phyloP scores from a whole-genome alignment of 2,329 filamentous ascomycete species.

The Fusarium sp. region DNA sequence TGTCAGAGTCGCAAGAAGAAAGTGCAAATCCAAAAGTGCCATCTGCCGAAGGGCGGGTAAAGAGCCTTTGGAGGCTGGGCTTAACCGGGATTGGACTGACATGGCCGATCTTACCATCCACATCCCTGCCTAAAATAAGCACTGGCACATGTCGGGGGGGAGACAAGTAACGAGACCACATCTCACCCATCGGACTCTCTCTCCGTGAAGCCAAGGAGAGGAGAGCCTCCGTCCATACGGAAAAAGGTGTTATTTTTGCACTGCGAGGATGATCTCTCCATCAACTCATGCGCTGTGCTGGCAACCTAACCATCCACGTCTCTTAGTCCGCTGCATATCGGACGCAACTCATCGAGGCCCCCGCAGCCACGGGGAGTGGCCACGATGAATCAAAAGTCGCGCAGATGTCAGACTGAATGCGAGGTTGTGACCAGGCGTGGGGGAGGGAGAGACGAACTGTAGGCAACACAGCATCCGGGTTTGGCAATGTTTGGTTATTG shows the following conservation, averaged over 20 bases:
- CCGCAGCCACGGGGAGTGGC: constrained; percentile 15
- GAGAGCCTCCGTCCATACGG: constrained; percentile 1
- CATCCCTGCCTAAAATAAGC: constrained; percentile 36
- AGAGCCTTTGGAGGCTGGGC: constrained; percentile 18
- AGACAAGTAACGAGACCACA: constrained; percentile 27
- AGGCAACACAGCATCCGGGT: constrained; percentile 5
- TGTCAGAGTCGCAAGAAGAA: constrained; percentile 12
- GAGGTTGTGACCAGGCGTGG: neutral
- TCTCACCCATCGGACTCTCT: constrained; percentile 23
- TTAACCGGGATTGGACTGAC: constrained; percentile 18
- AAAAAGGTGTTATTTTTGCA: constrained; percentile 5
- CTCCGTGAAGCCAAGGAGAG: constrained; percentile 22
- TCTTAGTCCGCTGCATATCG: constrained; percentile 28
- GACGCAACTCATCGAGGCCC: constrained; percentile 25
- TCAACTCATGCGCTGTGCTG: constrained; percentile 31
- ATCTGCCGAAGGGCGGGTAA: constrained; percentile 8
- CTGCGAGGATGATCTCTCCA: constrained; percentile 25
- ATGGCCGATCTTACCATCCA: constrained; percentile 30
- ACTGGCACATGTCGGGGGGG: constrained; percentile 17
- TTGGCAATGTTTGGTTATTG: constrained; percentile 10
- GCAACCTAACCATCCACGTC: constrained; percentile 21
- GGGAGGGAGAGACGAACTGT: neutral
- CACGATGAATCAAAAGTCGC: constrained; percentile 34
- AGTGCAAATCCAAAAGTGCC: constrained; percentile 26
- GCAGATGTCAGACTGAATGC: constrained; percentile 23